A percentile compares a stretch with the other conserved stretches of the same genome.
Conservation (phyloP, 2,329 filamentous ascomycete genomes). For the Epichloe aotearoae region DNA sequence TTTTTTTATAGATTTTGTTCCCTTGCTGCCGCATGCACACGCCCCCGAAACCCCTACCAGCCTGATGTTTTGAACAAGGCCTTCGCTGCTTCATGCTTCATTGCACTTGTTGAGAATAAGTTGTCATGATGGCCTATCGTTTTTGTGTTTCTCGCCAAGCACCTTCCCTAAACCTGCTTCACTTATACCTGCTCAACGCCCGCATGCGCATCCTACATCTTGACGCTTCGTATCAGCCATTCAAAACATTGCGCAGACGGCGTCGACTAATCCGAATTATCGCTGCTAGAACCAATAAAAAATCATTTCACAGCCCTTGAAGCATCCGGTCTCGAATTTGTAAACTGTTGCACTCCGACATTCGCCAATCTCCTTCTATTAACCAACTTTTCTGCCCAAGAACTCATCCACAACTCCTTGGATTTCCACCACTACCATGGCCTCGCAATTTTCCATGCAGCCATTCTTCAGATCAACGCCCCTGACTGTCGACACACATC, state of each 20-base stretch:
- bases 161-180: background rate
- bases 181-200: background rate
- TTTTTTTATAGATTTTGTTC: background rate
- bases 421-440: slow-evolving; percentile 26
- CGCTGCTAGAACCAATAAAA: background rate
- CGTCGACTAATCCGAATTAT: background rate
- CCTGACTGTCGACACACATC: slow-evolving; percentile 39
- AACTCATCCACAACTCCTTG: background rate
- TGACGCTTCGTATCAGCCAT: background rate
- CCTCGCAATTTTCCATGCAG: slow-evolving; percentile 36
- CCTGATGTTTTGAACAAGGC: too few species aligned
- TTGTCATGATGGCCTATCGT: too few species aligned
- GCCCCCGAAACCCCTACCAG: background rate
- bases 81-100: background rate
- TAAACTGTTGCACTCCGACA: background rate
- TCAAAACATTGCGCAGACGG: background rate
- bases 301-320: background rate
- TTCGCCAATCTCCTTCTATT: background rate
- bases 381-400: background rate
- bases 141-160: too few species aligned
- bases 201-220: background rate
- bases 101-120: too few species aligned
- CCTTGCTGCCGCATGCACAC: background rate
- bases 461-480: slow-evolving; percentile 36
- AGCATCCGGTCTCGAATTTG: background rate